Evolutionary conservation across 2,329 filamentous ascomycete species (phyloP).

Genomic region (Diaporthe sp.): DNA sequence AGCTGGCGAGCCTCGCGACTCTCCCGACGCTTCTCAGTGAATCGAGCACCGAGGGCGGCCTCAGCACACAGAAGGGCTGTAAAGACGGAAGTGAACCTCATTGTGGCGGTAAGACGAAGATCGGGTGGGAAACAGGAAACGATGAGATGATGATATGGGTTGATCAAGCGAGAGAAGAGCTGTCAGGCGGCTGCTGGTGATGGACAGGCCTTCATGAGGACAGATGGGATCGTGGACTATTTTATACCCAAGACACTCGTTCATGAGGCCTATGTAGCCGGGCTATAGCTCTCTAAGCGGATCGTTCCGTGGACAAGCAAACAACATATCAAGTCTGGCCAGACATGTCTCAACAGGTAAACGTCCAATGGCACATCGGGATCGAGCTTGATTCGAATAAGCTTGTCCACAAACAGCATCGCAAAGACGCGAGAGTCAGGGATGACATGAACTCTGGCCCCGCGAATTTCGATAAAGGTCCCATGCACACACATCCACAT

Average conservation of each 20-base stretch:
- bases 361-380: background rate
- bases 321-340: background rate
- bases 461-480: background rate
- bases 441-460: background rate
- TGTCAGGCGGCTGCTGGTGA: background rate
- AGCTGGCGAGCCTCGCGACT: slow-evolving; percentile 43
- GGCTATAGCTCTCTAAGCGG: background rate
- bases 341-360: background rate
- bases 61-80: slow-evolving; percentile 54
- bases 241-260: background rate
- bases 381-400: too few relatives aligned
- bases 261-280: background rate
- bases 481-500: background rate
- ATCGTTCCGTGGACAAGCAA: background rate
- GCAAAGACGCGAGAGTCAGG: background rate
- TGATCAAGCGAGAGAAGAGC: background rate
- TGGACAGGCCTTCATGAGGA: background rate
- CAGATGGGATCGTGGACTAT: background rate
- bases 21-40: slow-evolving; percentile 53
- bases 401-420: background rate
- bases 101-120: slow-evolving; percentile 46
- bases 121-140: background rate
- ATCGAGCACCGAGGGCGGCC: slow-evolving; percentile 57
- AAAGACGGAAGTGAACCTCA: slow-evolving; percentile 59
- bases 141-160: background rate